Base-by-base conservation (phyloP, 805 yeast species). In the Starmerella apicola region DNA sequence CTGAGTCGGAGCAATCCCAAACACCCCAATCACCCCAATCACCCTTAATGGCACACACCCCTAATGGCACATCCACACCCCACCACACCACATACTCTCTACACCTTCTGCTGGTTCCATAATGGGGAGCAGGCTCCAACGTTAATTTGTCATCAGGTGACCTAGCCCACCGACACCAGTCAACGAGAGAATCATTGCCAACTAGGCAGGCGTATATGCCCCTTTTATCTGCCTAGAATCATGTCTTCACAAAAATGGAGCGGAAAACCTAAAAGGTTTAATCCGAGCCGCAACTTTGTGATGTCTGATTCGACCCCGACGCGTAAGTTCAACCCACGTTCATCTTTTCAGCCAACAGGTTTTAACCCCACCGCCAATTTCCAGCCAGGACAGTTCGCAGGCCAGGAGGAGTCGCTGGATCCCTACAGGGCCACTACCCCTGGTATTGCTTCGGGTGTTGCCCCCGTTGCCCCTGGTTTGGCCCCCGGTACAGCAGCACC, bases 171-270 rank as follows among this genome's bases (percentile, higher is more conserved):
- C n/a, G n/a, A n/a, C n/a, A n/a, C n/a, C n/a, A n/a, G n/a, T n/a
- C n/a, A n/a, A n/a, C n/a, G n/a, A 23, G 7, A 23, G 7, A 7
- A 23, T 23, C 26, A 23, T 23, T 23, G 26, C 26, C 26, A 12
- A 7, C 12, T 23, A 12, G 9, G 30, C 30, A n/a, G 30, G 17
- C 30, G 30, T 27, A 27, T n/a, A n/a, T 27, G 30, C n/a, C 17
- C 30, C 30, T 23, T 23, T 23, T 23, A 8, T 23, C 30, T 27
- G 24, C 34, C 8, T 12, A 12, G 26, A 22, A 20, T 15, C 12
- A 42, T 42, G 46, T 42, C 46, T 24, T 42, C 46, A 28, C 46
- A 43, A 30, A 42, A 42, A 42, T 39, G 42, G 43, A 42, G 37
- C 41, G 44, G 44, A 19, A 43, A 43, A 29, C 29, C 43, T 20